Percentiles rank a stretch among this genome's conserved stretches.
phyloP scores from a whole-genome alignment of 2,329 filamentous ascomycete genomes.

The Mycosphaerella sp. region DNA sequence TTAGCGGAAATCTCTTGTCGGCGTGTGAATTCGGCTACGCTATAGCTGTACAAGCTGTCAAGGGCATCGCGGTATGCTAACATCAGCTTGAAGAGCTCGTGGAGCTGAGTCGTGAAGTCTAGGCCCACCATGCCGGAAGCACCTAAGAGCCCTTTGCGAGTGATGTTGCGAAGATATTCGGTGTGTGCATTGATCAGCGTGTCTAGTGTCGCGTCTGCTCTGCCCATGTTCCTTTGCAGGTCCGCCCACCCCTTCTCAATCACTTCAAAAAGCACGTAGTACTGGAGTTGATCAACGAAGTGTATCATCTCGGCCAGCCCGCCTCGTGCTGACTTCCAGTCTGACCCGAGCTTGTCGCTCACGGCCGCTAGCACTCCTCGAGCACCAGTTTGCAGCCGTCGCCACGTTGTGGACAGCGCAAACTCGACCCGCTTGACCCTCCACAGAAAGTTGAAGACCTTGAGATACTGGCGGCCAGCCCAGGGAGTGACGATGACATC shows the following conservation, averaged over 20 bases:
- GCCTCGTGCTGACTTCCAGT: conserved; percentile 87
- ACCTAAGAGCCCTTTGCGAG: conserved; percentile 87
- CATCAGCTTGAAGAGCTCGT: conserved; percentile 91
- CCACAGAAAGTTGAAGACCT: conserved; percentile 99
- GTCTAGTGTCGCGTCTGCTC: conserved; percentile 81
- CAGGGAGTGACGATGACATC: conserved; percentile 97
- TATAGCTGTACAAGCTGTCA: conserved; percentile 90
- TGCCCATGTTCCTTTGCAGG: conserved; percentile 69
- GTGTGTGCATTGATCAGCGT: conserved; percentile 90
- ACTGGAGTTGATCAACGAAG: conserved; percentile 93
- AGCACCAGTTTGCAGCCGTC: conserved; percentile 90
- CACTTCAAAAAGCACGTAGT: conserved; percentile 98
- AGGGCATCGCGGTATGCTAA: conserved; percentile 88
- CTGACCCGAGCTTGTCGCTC: conserved; percentile 52
- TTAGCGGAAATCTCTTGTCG: conserved; percentile 79
- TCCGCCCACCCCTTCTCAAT: conserved; percentile 95
- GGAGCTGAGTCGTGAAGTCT: conserved; percentile 81
- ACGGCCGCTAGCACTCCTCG: conserved; percentile 79
- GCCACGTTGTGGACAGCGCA: conserved; percentile 82
- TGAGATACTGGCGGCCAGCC: conserved; percentile 92
- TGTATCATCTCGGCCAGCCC: conserved; percentile 97
- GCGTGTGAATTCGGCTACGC: conserved; percentile 85
- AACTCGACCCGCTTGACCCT: conserved; percentile 97
- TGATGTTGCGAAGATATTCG: conserved; percentile 86
- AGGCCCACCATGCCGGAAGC: conserved; percentile 44